Evolutionary conservation across 1,284 basidiomycete species (phyloP), one percentile per base, ranked within the genome.

Genomic region (Ganoderma meredithae): DNA sequence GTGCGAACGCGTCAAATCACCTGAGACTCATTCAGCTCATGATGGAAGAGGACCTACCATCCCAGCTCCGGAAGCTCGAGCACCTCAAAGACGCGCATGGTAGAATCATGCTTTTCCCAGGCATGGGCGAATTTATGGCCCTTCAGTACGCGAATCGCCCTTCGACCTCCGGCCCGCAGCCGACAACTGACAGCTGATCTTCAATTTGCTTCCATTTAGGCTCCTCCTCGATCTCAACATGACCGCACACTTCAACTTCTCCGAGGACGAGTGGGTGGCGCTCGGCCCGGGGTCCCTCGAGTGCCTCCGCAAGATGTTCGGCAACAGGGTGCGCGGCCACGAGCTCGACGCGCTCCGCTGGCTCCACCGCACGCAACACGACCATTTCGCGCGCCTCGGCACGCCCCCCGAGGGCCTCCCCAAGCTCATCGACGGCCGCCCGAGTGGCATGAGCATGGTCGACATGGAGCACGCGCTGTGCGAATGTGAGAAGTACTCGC

Each of bases 401-500:
- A 76, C 82, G 39, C 70, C 74, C 49, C 70, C 69, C 6, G 36
- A 69, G 31, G 69, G 75, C 62, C 71, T 78, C 49, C 81, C 81
- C 27, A 68, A 75, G 58, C 72, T 82, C 25, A 59, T 68, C 22
- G n/a, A 33, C 9, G 66, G 62, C 41, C 72, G 70, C 17, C 68
- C 70, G 5, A 69, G 66, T 3, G 75, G 75, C 17, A 71, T 82
- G 40, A 77, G 76, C 39, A 76, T 81, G 69, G 81, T 83, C 67
- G 83, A 84, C 72, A 78, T 84, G 72, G 83, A 85, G 75, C 83
- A 85, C 74, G 75, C 81, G 22, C 77, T 85, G 5, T 85, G 83
- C 75, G 83, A 85, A 71, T 80, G 78, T 72, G 80, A 81, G 71
- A 82, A 84, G 73, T 84, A 84, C 74, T 78, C 79, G 47, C 79